Base-by-base conservation (phyloP, 257 asterid species). In the Solanum gandarillasii region DNA sequence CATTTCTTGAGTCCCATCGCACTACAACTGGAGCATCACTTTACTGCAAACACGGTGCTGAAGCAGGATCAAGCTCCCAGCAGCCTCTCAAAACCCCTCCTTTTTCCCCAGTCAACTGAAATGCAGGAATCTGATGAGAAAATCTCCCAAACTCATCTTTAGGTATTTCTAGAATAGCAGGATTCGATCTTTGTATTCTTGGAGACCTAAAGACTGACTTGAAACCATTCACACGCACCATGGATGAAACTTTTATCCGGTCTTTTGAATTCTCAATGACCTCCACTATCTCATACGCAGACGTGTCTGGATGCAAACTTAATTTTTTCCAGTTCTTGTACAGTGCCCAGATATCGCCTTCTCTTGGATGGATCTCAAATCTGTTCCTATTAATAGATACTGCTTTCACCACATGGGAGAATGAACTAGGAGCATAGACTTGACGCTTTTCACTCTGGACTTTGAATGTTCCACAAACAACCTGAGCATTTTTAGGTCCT, bases 311-410 rank as follows among this genome's bases (percentile, higher is more conserved):
- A 31, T 88, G 89, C 34, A 87, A 87, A 29, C 38, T 9, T 35
- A 85, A 55, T 10, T 84, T 20, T 75, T 87, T 73, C 89, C 90
- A 82, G 46, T 86, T 48, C 55, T 41, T 85, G 87, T 88, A 85
- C 36, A 90, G 34, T 27, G 91, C 92, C 92, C 92, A 90, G 36
- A 90, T 87, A 65, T 90, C 88, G 25, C 91, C 91, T 78, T 79
- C 86, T 88, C 85, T 52, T 20, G 92, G 91, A 52, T 71, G 81
- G 48, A 89, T 86, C 18, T 9, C 70, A 85, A 79, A 25, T 38
- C 36, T 75, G 38, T 87, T 81, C 65, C 83, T 85, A 9, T 67
- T 73, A 9, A 39, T 38, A 20, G 29, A 23, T 12, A 72, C 35
- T 73, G 55, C 83, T 60, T 90, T 86, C 86, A 89, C 41, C 46